Conservation (phyloP, 768 basidiomycete species). For the Leucogyrophana mollusca region DNA sequence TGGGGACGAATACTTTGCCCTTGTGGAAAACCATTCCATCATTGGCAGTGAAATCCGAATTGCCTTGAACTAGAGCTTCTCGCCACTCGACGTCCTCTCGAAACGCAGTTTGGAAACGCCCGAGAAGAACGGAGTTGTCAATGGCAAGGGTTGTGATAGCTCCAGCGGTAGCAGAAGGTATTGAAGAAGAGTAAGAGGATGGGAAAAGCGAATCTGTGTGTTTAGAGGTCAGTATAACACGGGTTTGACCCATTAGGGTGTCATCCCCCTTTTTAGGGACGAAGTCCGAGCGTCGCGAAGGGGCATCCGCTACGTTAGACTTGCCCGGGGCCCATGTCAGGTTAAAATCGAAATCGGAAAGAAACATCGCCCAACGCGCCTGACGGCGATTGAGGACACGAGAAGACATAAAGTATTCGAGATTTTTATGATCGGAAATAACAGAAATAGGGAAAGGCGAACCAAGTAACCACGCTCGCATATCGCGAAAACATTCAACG, state of each 20-base stretch:
- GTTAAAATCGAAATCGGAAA: background rate
- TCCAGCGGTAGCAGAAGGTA: constrained; percentile 2
- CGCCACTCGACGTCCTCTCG: constrained; percentile 14
- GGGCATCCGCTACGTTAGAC: constrained; percentile 30
- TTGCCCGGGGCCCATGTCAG: constrained; percentile 23
- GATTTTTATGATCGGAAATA: constrained; percentile 27
- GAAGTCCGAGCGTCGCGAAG: constrained; percentile 30
- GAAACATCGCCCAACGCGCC: background rate
- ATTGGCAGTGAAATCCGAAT: constrained; percentile 8
- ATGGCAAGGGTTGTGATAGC: constrained; percentile 18
- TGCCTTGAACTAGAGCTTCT: constrained; percentile 10
- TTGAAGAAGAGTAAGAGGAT: background rate
- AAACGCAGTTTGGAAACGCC: constrained; percentile 14
- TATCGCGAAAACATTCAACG: background rate
- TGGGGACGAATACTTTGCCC: constrained; percentile 30
- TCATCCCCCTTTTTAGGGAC: background rate
- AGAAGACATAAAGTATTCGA: background rate
- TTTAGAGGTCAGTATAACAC: too few species aligned
- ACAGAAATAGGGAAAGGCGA: constrained; percentile 28
- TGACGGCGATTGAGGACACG: background rate
- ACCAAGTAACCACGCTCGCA: constrained; percentile 33
- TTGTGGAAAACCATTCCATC: constrained; percentile 22
- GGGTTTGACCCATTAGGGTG: too few species aligned
- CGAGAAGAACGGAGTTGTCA: constrained; percentile 15
- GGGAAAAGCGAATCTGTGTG: too few species aligned